These are phyloP conservation scores for Penicillium griseofulvum DNA, from an alignment of 2,329 filamentous ascomycete genomes.

Conservation along the genomic window DNA sequence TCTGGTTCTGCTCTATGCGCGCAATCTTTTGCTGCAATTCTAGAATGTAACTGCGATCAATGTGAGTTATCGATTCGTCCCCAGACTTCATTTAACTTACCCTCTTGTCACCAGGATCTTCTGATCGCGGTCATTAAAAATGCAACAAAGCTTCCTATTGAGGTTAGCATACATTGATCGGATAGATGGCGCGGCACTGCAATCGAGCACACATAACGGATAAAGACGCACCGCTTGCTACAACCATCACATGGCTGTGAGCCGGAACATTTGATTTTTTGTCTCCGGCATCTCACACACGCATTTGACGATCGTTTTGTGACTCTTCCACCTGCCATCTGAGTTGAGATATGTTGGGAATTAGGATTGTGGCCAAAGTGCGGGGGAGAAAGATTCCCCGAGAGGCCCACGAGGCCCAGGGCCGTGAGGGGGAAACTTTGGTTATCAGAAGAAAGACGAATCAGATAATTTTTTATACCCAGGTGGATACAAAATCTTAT, in stretches of 20 bases:
- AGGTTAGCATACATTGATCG: too few relatives aligned
- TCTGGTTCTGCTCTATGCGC: constrained; percentile 18
- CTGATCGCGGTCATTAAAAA: constrained; percentile 49
- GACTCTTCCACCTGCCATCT: constrained; percentile 24
- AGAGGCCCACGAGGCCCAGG: too few relatives aligned
- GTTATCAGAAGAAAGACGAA: neutral
- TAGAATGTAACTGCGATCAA: constrained; percentile 32
- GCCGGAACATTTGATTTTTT: constrained; percentile 49
- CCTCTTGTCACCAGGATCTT: constrained; percentile 51
- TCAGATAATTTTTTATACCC: neutral
- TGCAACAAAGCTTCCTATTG: constrained; percentile 38
- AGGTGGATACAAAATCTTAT: neutral
- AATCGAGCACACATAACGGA: too few relatives aligned
- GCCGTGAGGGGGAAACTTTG: neutral
- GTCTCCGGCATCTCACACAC: constrained; percentile 46
- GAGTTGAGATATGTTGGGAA: constrained; percentile 1
- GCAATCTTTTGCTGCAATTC: constrained; percentile 36
- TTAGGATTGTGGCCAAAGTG: neutral
- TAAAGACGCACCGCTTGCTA: constrained; percentile 28
- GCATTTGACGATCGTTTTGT: constrained; percentile 36
- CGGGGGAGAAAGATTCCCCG: neutral
- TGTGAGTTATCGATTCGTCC: constrained; percentile 3
- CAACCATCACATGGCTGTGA: constrained; percentile 46
- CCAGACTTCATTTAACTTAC: constrained; percentile 25
- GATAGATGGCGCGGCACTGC: too few relatives aligned